Conservation (phyloP, 306 rosid genomes). For the Prunus dulcis region DNA sequence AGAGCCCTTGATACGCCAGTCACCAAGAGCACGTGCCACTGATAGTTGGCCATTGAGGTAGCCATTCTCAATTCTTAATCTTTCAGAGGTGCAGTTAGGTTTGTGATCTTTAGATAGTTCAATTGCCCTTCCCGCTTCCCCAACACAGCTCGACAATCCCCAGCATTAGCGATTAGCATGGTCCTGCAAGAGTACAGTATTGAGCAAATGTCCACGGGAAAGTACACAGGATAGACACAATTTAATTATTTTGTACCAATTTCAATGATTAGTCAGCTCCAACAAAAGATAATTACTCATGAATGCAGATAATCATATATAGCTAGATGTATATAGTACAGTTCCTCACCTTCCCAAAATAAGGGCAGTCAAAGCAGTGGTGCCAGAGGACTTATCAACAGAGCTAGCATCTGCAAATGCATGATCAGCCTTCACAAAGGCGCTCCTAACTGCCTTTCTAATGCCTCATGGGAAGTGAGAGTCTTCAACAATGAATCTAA, state of each 20-base stretch:
- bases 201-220: not conserved
- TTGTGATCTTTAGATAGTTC: slow-evolving; percentile 70
- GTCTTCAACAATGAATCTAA: slow-evolving; percentile 48
- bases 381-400: slow-evolving; percentile 61
- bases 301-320: not conserved
- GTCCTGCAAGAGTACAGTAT: slow-evolving; percentile 32
- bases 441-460: slow-evolving; percentile 46
- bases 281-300: not conserved
- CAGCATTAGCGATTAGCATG: slow-evolving; percentile 58
- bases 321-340: not conserved
- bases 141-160: slow-evolving; percentile 69
- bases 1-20: slow-evolving; percentile 69
- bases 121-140: slow-evolving; percentile 57
- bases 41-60: slow-evolving; percentile 72
- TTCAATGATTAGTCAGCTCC: not conserved
- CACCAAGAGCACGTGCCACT: slow-evolving; percentile 69
- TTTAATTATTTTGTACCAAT: not conserved
- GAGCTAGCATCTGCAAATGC: slow-evolving; percentile 51
- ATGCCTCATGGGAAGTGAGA: slow-evolving; percentile 36
- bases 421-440: slow-evolving; percentile 55
- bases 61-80: slow-evolving; percentile 69
- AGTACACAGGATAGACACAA: not conserved
- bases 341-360: slow-evolving; percentile 47
- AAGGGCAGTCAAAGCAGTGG: slow-evolving; percentile 48
- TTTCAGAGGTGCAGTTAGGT: slow-evolving; percentile 67